Evolutionary conservation across 345 rosid genomes (phyloP).

Genomic region (Populus deltoides): DNA sequence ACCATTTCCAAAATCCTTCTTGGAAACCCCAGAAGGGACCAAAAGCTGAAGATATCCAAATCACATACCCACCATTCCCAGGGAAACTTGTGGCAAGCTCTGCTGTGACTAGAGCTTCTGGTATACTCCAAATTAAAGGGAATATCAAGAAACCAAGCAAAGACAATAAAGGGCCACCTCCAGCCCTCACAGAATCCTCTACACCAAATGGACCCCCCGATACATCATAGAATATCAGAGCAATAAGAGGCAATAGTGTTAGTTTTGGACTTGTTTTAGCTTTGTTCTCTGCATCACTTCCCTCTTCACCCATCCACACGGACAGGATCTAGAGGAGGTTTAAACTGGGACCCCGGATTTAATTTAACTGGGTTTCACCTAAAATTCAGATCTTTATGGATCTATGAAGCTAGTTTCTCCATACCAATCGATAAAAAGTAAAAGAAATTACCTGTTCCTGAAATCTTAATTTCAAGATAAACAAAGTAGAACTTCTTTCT

Average conservation of each 20-base stretch:
- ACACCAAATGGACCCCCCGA: slow-evolving; percentile 97
- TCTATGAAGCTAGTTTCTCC: neutral
- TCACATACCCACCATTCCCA: slow-evolving; percentile 83
- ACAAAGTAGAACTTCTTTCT: neutral
- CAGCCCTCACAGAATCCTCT: slow-evolving; percentile 81
- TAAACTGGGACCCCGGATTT: neutral
- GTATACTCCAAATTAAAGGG: slow-evolving; percentile 88
- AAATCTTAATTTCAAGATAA: neutral
- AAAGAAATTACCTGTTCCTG: slow-evolving; percentile 10
- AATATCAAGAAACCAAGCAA: slow-evolving; percentile 77
- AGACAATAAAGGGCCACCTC: slow-evolving; percentile 85
- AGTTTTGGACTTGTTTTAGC: slow-evolving; percentile 54
- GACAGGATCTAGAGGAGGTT: slow-evolving; percentile 13
- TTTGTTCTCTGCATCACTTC: slow-evolving; percentile 29
- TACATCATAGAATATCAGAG: slow-evolving; percentile 88
- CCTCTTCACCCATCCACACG: slow-evolving; percentile 68
- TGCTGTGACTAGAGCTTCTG: slow-evolving; percentile 87
- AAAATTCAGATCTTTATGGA: slow-evolving; percentile 2
- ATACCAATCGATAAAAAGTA: neutral
- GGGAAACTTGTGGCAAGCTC: slow-evolving; percentile 95
- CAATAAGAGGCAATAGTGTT: slow-evolving; percentile 70
- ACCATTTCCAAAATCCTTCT: slow-evolving; percentile 97
- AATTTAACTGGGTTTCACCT: neutral
- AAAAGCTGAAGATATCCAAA: slow-evolving; percentile 91
- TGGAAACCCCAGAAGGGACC: slow-evolving; percentile 96